Conservation (phyloP, 2,329 filamentous ascomycete genomes). For the Diaporthe velutina region DNA sequence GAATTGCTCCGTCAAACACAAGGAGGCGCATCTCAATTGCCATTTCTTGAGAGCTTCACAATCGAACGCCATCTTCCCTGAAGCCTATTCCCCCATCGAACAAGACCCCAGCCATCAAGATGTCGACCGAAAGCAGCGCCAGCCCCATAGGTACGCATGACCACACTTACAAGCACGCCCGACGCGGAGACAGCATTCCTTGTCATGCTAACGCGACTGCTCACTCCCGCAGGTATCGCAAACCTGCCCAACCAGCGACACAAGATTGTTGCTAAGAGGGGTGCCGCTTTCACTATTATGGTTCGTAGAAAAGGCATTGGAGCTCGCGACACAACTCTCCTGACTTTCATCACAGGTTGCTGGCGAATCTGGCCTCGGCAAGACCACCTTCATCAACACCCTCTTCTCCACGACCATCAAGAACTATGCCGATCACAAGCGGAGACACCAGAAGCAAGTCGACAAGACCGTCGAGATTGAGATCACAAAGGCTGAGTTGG, state of each 20-base stretch:
- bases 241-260: constrained; percentile 81
- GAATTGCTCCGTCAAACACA: constrained; percentile 28
- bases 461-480: constrained; percentile 99
- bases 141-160: constrained; percentile 75
- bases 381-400: constrained; percentile 99
- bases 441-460: constrained; percentile 98
- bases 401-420: constrained; percentile 99
- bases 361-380: constrained; percentile 97
- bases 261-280: constrained; percentile 84
- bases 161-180: constrained; percentile 9
- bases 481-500: constrained; percentile 99
- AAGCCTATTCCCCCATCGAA: not conserved
- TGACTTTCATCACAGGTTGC: constrained; percentile 75
- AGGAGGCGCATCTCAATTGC: constrained; percentile 26
- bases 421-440: constrained; percentile 99
- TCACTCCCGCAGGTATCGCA: constrained; percentile 41
- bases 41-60: constrained; percentile 26
- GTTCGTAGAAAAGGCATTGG: constrained; percentile 62
- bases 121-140: constrained; percentile 57
- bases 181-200: not conserved
- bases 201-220: constrained; percentile 27
- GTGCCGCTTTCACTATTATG: constrained; percentile 99
- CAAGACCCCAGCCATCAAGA: constrained; percentile 27
- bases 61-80: constrained; percentile 22
- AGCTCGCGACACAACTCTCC: not conserved